Base-by-base conservation (phyloP, 2,329 filamentous ascomycete genomes). In the Aureobasidium sp. region DNA sequence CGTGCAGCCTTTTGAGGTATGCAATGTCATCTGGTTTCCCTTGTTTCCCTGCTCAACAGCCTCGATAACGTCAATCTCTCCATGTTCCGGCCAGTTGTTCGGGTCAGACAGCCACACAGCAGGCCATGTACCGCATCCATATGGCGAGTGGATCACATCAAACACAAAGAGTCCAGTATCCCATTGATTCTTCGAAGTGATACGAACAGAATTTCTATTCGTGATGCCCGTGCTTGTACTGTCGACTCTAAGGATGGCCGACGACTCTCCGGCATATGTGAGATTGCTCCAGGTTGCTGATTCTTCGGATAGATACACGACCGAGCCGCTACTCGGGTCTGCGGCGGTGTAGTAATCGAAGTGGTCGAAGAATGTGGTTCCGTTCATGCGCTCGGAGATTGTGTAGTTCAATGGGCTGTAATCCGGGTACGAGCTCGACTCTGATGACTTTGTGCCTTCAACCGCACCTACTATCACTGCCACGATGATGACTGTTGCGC, bases 91-190 rank as follows among this genome's bases (percentile, higher is more conserved):
- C 85, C 85, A 86, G 72, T 84, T 79, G 65, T 69, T 71, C 0
- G 77, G 74, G 69, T 88, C 85, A 0, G 78, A 77, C 6, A 88
- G 75, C 85, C 86, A 88, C 13, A 89, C 77, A 0, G 85, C 79
- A 1, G 84, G 83, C 85, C 83, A 88, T 23, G 79, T 83, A 2
- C 78, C 84, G 67, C 84, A 87, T 45, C 83, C 84, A 66, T 77
- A 81, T 0, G 84, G 85, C 0, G 81, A 81, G 70, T 87, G 84
- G 61, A 79, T 77, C 64, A 87, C 76, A 67, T 87, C 84, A 66
- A 87, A 87, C 67, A 87, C 74, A 72, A 87, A 87, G 11, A 87
- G 79, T 0, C 84, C 85, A n/a, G 68, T 72, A 66, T 83, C 71
- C 71, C 86, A 87, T 45, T 79, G 80, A 45, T 70, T 74, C 67